Percentiles rank a stretch among this genome's conserved stretches.
phyloP scores from a whole-genome alignment of 1,139 yeast species.

The Tardiomyces depauwii region DNA sequence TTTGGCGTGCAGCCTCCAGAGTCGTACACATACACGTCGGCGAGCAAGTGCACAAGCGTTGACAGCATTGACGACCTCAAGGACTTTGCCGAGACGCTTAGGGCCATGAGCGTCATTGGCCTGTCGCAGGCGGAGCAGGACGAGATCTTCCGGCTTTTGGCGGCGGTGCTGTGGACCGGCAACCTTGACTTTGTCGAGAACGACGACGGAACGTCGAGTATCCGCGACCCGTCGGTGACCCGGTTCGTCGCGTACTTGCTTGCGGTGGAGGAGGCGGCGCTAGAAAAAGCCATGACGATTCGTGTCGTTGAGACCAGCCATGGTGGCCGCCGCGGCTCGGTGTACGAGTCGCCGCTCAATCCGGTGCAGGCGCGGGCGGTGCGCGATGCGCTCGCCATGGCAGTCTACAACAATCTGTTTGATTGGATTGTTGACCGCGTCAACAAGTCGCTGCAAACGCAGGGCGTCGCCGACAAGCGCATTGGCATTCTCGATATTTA shows the following conservation, averaged over 20 bases:
- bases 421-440: slow-evolving; percentile 98
- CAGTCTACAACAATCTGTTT: slow-evolving; percentile 81
- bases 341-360: slow-evolving; percentile 90
- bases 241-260: slow-evolving; percentile 87
- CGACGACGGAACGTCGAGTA: slow-evolving; percentile 70
- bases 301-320: slow-evolving; percentile 75
- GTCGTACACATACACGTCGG: slow-evolving; percentile 79
- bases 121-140: slow-evolving; percentile 76
- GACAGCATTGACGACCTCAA: slow-evolving; percentile 73
- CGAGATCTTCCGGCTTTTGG: slow-evolving; percentile 71
- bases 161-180: slow-evolving; percentile 91
- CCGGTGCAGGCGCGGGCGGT: slow-evolving; percentile 90
- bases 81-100: slow-evolving; percentile 70
- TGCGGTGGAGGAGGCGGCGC: slow-evolving; percentile 61
- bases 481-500: slow-evolving; percentile 96
- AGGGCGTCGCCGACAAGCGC: slow-evolving; percentile 47
- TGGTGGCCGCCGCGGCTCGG: slow-evolving; percentile 80
- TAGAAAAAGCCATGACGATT: slow-evolving; percentile 62
- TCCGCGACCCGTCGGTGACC: slow-evolving; percentile 79
- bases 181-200: slow-evolving; percentile 79
- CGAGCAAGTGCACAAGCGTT: slow-evolving; percentile 76
- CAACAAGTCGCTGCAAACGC: slow-evolving; percentile 53
- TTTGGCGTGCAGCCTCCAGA: slow-evolving; percentile 93
- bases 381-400: slow-evolving; percentile 91
- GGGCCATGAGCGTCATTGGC: slow-evolving; percentile 86